Conservation (phyloP, 805 yeast genomes). For the Sungouiozyma intestinalis region DNA sequence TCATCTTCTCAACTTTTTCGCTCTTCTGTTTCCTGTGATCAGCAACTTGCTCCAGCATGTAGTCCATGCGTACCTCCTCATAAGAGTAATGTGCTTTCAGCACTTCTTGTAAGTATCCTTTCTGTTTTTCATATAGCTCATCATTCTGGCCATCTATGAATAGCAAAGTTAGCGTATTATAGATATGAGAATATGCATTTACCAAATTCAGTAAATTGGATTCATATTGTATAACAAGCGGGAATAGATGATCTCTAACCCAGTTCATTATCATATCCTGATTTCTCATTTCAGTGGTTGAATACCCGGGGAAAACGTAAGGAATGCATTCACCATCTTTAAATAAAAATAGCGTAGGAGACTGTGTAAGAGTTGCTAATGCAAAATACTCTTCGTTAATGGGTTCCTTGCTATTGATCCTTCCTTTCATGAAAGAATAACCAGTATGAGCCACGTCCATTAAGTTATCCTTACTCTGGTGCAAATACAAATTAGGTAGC, state of each 20-base stretch:
- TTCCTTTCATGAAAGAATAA: constrained; percentile 30
- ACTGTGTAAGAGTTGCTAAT: constrained; percentile 44
- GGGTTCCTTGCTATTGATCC: constrained; percentile 30
- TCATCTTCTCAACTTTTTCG: constrained; percentile 34
- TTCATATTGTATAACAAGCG: constrained; percentile 44
- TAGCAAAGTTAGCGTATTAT: constrained; percentile 13
- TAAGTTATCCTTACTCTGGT: constrained; percentile 40
- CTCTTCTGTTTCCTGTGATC: constrained; percentile 34
- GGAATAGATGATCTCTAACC: constrained; percentile 38
- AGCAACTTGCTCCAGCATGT: constrained; percentile 30
- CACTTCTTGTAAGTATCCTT: constrained; percentile 14
- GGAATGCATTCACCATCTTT: constrained; percentile 47
- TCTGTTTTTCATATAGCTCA: constrained; percentile 8
- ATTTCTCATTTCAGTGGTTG: constrained; percentile 53
- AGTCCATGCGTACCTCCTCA: constrained; percentile 34
- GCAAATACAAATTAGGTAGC: constrained; percentile 46
- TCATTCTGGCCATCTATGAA: constrained; percentile 1
- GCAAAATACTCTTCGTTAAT: constrained; percentile 38
- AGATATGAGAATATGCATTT: constrained; percentile 10
- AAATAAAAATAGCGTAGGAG: constrained; percentile 53
- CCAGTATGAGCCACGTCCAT: constrained; percentile 32
- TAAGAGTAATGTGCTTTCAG: constrained; percentile 38
- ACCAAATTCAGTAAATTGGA: constrained; percentile 21
- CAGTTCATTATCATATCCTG: constrained; percentile 38
- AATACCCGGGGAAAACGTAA: constrained; percentile 46